Conservation (phyloP, 164 flowering plant genomes). For the Cinnamomum micranthum region DNA sequence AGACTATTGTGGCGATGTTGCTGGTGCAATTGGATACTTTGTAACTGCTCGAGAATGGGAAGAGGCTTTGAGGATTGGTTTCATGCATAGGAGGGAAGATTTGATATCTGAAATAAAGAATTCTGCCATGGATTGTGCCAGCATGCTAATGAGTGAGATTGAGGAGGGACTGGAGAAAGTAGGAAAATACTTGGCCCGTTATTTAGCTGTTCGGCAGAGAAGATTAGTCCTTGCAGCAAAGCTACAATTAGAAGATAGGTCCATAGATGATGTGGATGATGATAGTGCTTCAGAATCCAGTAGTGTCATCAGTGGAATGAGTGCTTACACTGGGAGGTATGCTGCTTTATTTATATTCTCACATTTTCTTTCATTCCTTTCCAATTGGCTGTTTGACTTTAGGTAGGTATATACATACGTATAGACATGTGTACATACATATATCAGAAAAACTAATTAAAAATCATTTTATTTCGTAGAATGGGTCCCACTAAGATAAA, state of each 20-base stretch:
- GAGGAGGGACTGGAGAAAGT: slow-evolving; percentile 88
- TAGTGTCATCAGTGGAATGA: slow-evolving; percentile 94
- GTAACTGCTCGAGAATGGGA: slow-evolving; percentile 89
- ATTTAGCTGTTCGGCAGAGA: slow-evolving; percentile 92
- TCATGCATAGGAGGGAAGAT: slow-evolving; percentile 59
- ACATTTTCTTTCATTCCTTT: slow-evolving; percentile 1
- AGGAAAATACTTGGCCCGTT: slow-evolving; percentile 85
- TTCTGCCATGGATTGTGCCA: slow-evolving; percentile 76
- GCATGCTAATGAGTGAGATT: slow-evolving; percentile 48
- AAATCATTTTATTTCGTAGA: too few species aligned
- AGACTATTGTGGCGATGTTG: slow-evolving; percentile 79
- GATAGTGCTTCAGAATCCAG: slow-evolving; percentile 90
- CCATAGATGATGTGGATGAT: slow-evolving; percentile 57
- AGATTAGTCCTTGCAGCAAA: slow-evolving; percentile 84
- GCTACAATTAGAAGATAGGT: slow-evolving; percentile 60
- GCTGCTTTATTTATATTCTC: slow-evolving; percentile 5
- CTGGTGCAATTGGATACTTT: slow-evolving; percentile 46
- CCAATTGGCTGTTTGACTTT: neutral
- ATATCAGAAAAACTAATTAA: too few species aligned
- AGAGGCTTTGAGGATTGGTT: slow-evolving; percentile 85
- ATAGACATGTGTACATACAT: too few species aligned
- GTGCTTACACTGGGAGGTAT: slow-evolving; percentile 93
- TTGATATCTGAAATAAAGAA: slow-evolving; percentile 49
- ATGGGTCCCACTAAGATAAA: too few species aligned
- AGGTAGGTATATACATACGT: neutral